These are phyloP conservation scores for Scedosporium apiospermum DNA, from an alignment of 2,329 filamentous ascomycete species.

Conservation along the genomic window DNA sequence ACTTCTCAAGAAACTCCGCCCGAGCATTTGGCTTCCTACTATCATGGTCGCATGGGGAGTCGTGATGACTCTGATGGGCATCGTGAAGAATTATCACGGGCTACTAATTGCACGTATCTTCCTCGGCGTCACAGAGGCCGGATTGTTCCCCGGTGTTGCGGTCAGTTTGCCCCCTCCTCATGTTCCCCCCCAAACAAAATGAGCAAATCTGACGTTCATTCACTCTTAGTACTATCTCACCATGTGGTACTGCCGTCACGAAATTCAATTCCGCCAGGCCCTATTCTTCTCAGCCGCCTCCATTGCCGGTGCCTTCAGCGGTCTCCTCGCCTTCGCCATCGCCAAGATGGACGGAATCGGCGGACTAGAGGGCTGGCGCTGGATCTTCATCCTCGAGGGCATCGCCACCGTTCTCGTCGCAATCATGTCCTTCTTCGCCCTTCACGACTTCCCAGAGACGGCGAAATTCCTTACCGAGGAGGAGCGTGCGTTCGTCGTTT, in stretches of 20 bases:
- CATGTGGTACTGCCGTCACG: conserved; percentile 49
- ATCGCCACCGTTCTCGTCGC: conserved; percentile 36
- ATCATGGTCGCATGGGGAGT: conserved; percentile 45
- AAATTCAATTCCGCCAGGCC: conserved; percentile 50
- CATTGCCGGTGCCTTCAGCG: conserved; percentile 53
- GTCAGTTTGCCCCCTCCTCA: conserved; percentile 10
- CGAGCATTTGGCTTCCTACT: conserved; percentile 39
- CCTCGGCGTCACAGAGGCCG: conserved; percentile 43
- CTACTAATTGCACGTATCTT: conserved; percentile 37
- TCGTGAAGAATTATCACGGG: conserved; percentile 37
- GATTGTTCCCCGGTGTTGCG: conserved; percentile 53
- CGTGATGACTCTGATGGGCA: conserved; percentile 38
- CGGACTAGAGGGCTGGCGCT: conserved; percentile 55
- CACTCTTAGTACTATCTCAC: conserved; percentile 26
- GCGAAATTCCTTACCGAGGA: conserved; percentile 36
- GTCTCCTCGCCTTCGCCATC: conserved; percentile 49
- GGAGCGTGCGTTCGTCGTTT: conserved; percentile 33
- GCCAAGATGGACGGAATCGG: conserved; percentile 46
- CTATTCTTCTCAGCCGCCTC: conserved; percentile 50
- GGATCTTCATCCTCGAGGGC: conserved; percentile 71
- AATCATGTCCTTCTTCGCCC: conserved; percentile 36
- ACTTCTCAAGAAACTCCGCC: conserved; percentile 43
- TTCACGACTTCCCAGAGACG: conserved; percentile 49
- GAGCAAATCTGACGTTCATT: background rate
- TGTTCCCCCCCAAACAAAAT: background rate